Conservation (phyloP, 2,329 filamentous ascomycete species). For the Aspergillus clavatus region DNA sequence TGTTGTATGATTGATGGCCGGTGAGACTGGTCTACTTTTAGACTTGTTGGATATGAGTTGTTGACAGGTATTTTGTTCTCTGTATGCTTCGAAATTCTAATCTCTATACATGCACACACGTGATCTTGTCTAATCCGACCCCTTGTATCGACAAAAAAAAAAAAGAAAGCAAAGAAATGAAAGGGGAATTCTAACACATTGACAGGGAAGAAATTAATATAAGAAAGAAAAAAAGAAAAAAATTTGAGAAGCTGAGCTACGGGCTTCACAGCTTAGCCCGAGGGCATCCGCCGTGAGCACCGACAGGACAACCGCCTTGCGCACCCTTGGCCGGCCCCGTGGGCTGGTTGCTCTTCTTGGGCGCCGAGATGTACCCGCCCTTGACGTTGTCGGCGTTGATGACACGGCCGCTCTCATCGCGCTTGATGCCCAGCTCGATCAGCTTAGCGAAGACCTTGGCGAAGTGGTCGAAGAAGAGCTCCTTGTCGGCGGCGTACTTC, state of each 20-base stretch:
- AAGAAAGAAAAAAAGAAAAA: conserved; percentile 4
- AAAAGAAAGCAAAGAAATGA: too few species aligned
- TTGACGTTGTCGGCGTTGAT: conserved; percentile 54
- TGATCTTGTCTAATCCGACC: conserved; percentile 3
- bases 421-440: conserved; percentile 55
- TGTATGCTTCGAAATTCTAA: background rate
- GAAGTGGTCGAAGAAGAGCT: conserved; percentile 59
- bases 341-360: conserved; percentile 49
- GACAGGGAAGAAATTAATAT: conserved; percentile 3
- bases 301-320: background rate
- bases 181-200: conserved; percentile 1
- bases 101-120: background rate
- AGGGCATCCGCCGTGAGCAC: conserved; percentile 5
- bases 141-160: conserved; percentile 7
- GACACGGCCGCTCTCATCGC: conserved; percentile 51
- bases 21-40: too few species aligned
- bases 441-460: conserved; percentile 55
- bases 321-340: conserved; percentile 22
- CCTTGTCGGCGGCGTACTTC: conserved; percentile 57
- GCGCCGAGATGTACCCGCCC: conserved; percentile 54
- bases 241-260: too few species aligned
- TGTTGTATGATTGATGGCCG: too few species aligned
- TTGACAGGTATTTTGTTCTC: too few species aligned
- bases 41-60: too few species aligned
- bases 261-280: conserved; percentile 29